Percentiles rank a stretch among this genome's conserved stretches.
These are phyloP conservation scores for Teunomyces pallodes DNA, from an alignment of 805 yeast genomes.

Conservation along the genomic window DNA sequence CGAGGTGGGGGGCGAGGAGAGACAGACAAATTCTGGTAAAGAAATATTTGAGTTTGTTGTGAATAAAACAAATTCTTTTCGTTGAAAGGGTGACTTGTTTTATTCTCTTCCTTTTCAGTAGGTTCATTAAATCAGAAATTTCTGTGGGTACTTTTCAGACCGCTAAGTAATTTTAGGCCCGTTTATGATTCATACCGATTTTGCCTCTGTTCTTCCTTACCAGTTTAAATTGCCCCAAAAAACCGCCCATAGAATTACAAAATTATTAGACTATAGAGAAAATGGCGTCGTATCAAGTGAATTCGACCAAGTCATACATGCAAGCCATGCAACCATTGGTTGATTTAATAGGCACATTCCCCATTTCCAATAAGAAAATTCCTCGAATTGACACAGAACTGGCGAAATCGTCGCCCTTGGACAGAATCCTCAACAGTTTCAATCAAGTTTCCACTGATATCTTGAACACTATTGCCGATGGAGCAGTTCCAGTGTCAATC, in stretches of 20 bases:
- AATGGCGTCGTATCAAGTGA: slow-evolving; percentile 45
- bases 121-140: neutral
- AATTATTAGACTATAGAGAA: neutral
- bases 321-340: slow-evolving; percentile 73
- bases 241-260: neutral
- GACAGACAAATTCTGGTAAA: too few relatives aligned
- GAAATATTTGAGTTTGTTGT: too few relatives aligned
- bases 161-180: neutral
- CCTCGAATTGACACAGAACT: slow-evolving; percentile 41
- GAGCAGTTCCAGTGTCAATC: slow-evolving; percentile 13
- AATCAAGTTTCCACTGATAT: slow-evolving; percentile 35
- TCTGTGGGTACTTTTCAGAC: neutral
- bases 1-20: too few relatives aligned
- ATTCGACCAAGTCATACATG: slow-evolving; percentile 74
- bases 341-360: slow-evolving; percentile 39
- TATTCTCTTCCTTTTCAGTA: neutral
- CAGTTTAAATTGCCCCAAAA: neutral
- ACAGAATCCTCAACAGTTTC: slow-evolving; percentile 35
- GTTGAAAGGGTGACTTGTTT: too few relatives aligned
- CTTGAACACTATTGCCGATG: slow-evolving; percentile 18
- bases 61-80: too few relatives aligned
- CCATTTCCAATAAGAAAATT: slow-evolving; percentile 14
- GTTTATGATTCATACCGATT: slow-evolving; percentile 1
- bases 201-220: neutral
- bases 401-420: slow-evolving; percentile 22